Evolutionary conservation across 1,139 yeast genomes (phyloP), one percentile per base, ranked within the genome.

Genomic region (Martiniozyma asiatica): DNA sequence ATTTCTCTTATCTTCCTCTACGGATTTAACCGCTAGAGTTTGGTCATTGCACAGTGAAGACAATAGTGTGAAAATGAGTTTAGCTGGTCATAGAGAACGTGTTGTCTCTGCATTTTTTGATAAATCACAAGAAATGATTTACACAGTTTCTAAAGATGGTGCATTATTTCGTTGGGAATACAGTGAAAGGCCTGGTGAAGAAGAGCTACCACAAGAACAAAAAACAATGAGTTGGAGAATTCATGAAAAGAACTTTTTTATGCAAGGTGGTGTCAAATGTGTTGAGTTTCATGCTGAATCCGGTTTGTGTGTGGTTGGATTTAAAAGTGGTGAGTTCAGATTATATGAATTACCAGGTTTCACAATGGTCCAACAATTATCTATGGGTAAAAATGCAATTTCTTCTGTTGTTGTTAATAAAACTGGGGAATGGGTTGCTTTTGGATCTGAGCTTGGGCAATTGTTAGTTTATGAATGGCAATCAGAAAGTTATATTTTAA

Each of bases 401-500:
- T 85, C 81, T 47, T 74, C 87, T 8, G 92, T 89, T 3, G 59
- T 73, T 14, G 68, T 89, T 30, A 89, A 89, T 53, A 58, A 64
- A 8, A 63, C 89, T 5, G 99, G 98, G 14, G 98, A 89, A 55
- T 89, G 99, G 99, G 61, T 92, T 28, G 94, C 96, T 0, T 82
- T 89, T 55, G 98, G 98, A 5, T 85, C 96, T 0, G 77, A 75
- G 45, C 58, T 82, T 22, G 98, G 98, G n/a, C 99, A 89, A 55
- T 59, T 89, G 33, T 59, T 89, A 37, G 98, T 89, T 0, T 89
- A 94, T 63, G 99, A 89, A 63, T 89, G 99, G 99, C 96, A 89
- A 59, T 81, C 94, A 3, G 98, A 89, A 54, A 82, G 96, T 0
- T 89, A 89, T 51, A 79, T 89, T 27, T 63, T 89, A 42, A 87